Evolutionary conservation across 257 asterid species (phyloP), one percentile per base, ranked within the genome.

Genomic region (Verbena officinalis): DNA sequence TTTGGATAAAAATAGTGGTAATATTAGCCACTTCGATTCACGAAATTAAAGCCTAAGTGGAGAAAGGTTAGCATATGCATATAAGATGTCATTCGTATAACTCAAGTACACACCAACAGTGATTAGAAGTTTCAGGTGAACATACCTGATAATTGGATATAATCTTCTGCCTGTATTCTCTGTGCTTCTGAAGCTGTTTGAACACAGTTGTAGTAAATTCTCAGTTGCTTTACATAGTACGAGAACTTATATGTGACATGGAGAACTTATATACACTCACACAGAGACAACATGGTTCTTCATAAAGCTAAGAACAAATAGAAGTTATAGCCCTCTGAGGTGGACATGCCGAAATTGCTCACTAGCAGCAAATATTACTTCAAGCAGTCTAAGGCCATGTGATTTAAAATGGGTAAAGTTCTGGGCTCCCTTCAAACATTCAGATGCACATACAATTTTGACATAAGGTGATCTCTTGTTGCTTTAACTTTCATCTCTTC

Each of bases 121-220:
- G 72, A 22, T 16, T 49, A 58, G 45, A 5, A 9, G 55, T 38
- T 51, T 50, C 52, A 68, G 17, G 57, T 15, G 39, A 55, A 27
- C 9, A 51, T 75, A 90, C 99, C 99, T 93, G 94, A 75, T 93
- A 93, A 86, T 93, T 93, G 43, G 97, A 93, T 79, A 86, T 83
- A 60, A 93, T 93, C 89, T 93, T 93, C 84, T 90, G 97, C 75
- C 99, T 84, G 89, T 93, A 93, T 67, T 93, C 99, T 53, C 89
- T 76, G 71, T 90, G 99, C 85, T 78, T 93, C 83, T 87, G 97
- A 56, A 84, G 78, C 99, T 93, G 96, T 81, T 69, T 24, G 64
- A 75, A 70, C 44, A 50, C 49, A 67, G 58, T 24, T 49, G 34
- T 39, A 0, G 33, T n/a, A 77, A 62, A 64, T 39, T 51, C 19